Conservation (phyloP, 2,329 filamentous ascomycete species). For the Trematosphaeria pertusa region DNA sequence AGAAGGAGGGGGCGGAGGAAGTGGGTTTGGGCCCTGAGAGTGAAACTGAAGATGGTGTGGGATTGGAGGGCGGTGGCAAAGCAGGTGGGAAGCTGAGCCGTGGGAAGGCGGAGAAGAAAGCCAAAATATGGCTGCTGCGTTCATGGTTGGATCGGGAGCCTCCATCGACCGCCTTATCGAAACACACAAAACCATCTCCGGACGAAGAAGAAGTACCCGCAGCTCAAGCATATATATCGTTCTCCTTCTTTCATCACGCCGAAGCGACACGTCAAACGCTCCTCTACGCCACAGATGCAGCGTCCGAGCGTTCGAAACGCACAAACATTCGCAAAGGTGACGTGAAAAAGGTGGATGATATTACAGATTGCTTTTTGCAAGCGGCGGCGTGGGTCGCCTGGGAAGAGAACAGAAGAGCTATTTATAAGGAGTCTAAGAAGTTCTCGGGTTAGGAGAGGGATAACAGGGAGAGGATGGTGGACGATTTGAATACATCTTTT, state of each 20-base stretch:
- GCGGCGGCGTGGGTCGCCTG: constrained; percentile 79
- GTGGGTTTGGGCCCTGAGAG: neutral
- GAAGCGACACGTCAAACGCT: constrained; percentile 9
- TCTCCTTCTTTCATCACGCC: constrained; percentile 20
- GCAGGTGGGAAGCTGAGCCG: constrained; percentile 34
- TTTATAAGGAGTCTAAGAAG: too few relatives aligned
- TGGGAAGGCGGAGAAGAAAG: constrained; percentile 58
- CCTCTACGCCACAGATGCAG: constrained; percentile 8
- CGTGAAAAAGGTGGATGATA: constrained; percentile 73
- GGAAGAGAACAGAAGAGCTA: constrained; percentile 71
- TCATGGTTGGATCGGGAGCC: constrained; percentile 31
- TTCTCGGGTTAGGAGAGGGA: too few relatives aligned
- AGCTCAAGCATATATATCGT: constrained; percentile 21
- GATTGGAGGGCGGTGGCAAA: neutral
- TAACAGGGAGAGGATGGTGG: too few relatives aligned
- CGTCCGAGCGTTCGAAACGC: constrained; percentile 1
- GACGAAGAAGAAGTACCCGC: too few relatives aligned
- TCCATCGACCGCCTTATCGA: neutral
- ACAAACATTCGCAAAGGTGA: constrained; percentile 9
- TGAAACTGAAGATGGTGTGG: neutral
- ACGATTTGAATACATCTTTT: too few relatives aligned
- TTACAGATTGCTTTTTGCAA: constrained; percentile 81
- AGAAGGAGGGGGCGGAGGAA: neutral
- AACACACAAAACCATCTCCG: too few relatives aligned
- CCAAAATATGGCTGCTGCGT: constrained; percentile 69